Base-by-base conservation (phyloP, 1,284 basidiomycete genomes). In the Heterobasidion annosum region DNA sequence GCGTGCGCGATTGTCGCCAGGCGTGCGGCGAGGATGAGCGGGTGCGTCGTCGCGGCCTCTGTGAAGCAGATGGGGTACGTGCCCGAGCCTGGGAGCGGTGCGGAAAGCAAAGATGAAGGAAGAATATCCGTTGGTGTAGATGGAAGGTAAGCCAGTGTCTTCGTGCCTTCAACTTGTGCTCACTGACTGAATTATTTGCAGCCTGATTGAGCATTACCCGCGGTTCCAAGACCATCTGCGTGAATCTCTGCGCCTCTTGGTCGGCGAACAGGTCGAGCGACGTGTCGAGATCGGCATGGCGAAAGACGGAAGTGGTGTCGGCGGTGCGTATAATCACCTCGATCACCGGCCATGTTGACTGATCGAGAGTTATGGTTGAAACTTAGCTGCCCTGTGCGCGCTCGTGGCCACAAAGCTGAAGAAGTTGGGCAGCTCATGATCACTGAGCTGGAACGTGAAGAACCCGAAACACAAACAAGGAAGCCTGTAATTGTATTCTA, bases 301-400 rank as follows among this genome's bases (percentile, higher is more conserved):
- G 4, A 98, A 97, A 72, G 97, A 99, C 65, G 96, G 97, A 25
- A 95, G 91, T 66, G 97, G 96, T 52, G 93, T 96, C 43, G 96
- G 96, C 65, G 93, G 92, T 94, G 69, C 70, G 87, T 67, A 8
- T 45, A 4, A 52, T 54, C 7, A 12, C 18, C 10, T 43, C 35
- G 32, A 40, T 40, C 50, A 32, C 42, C 34, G 35, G 47, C 18
- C 13, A 54, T 54, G 18, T 34, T 40, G 15, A 45, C 40, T 35
- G 42, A 18, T 48, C 32, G 18, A n/a, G 18, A 25, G 13, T 8
- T 33, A 5, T 8, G 10, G 32, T 50, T 34, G 37, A 37, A 47
- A 43, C 57, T 15, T 56, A 91, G 88, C 89, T 64, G 89, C 89
- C 18, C 70, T 91, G 50, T 85, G 87, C 63, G 88, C 88, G 8